Base-by-base conservation (phyloP, 148 eudicot species). In the Bassia scoparia region DNA sequence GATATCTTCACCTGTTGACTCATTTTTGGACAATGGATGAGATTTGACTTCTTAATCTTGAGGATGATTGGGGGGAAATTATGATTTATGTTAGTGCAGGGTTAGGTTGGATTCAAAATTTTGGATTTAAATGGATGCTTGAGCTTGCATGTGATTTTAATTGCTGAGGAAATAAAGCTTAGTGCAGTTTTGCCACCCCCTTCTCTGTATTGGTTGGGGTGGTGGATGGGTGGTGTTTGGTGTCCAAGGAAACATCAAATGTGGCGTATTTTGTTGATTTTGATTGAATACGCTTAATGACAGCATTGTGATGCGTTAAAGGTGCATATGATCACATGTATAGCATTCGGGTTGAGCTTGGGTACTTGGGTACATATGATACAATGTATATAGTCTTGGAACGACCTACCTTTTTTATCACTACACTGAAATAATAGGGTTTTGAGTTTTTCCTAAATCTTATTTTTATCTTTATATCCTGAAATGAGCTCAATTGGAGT, bases 61-160 rank as follows among this genome's bases (percentile, higher is more conserved):
- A 7, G 14, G 31, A 71, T 21, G 35, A 59, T 43, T 71, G 66
- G 17, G n/a, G 34, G 12, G 33, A 49, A 14, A 20, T 23, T 55
- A 14, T 23, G 18, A 7, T 52, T 70, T 35, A 41, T 33, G 23
- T 16, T 34, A 54, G 27, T 11, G 2, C 20, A 41, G 52, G n/a
- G 14, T 43, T 20, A 2, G 15, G n/a, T 16, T 11, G 33, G 52
- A 50, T 27, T 6, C 31, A 5, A 23, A 54, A 5, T 1, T 61
- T 34, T 29, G 66, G 37, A 10, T 72, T 21, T 43, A 44, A 58
- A 30, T 13, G 24, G 56, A 12, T 44, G 60, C 5, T 72, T 30
- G 27, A 61, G 30, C 16, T 72, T 72, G 67, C 58, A 29, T 72
- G 67, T 67, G 7, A 49, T 17, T 52, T 31, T 61, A 44, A 1